Percentiles rank a stretch among this genome's conserved stretches.
phyloP scores from a whole-genome alignment of 805 yeast genomes.

The Myxozyma neotropica region DNA sequence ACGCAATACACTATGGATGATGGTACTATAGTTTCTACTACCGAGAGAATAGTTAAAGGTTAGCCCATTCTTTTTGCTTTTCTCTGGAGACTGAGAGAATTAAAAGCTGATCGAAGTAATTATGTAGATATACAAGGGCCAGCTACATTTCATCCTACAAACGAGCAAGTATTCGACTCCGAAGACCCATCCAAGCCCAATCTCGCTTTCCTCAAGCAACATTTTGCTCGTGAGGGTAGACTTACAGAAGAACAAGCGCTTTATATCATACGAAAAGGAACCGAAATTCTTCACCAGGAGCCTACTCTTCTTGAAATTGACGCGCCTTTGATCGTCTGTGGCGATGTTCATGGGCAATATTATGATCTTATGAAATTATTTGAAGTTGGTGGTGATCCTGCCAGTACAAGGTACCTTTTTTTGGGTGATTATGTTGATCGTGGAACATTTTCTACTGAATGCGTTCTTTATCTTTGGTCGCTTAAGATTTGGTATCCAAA shows the following conservation, averaged over 20 bases:
- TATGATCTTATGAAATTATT: constrained; percentile 86
- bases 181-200: constrained; percentile 63
- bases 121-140: constrained; percentile 62
- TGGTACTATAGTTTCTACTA: constrained; percentile 59
- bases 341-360: constrained; percentile 96
- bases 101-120: no score
- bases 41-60: constrained; percentile 55
- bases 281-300: constrained; percentile 63
- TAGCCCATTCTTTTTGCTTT: no score
- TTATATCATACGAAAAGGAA: constrained; percentile 65
- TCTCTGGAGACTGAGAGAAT: no score
- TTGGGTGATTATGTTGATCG: constrained; percentile 95
- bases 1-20: constrained; percentile 57
- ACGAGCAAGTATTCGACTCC: constrained; percentile 64
- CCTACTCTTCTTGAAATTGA: constrained; percentile 80
- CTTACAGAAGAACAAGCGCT: constrained; percentile 70
- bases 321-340: constrained; percentile 94
- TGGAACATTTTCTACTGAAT: constrained; percentile 85
- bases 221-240: constrained; percentile 80
- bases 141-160: constrained; percentile 62
- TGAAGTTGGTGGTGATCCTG: constrained; percentile 92
- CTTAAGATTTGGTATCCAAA: constrained; percentile 74
- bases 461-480: constrained; percentile 67
- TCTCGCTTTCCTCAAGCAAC: constrained; percentile 67
- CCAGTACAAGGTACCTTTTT: constrained; percentile 72